These are phyloP conservation scores for Tephrocybe sp. DNA, from an alignment of 768 basidiomycete genomes.

Conservation along the genomic window DNA sequence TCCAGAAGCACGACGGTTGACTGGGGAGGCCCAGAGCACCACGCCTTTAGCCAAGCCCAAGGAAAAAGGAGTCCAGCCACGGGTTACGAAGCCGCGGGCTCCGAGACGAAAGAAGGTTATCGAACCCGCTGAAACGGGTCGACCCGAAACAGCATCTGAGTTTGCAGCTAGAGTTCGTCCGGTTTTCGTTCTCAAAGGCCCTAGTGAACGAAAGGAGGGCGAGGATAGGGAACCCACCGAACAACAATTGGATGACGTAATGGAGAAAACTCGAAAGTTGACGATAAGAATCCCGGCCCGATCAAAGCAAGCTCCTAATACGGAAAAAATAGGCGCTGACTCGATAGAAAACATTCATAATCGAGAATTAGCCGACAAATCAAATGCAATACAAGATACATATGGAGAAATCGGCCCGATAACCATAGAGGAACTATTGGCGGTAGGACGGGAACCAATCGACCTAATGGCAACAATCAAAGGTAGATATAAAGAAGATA, in stretches of 20 bases:
- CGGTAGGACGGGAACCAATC: background rate
- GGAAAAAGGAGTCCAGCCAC: too few species aligned
- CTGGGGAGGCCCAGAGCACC: too few species aligned
- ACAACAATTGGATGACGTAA: too few species aligned
- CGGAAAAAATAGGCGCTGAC: background rate
- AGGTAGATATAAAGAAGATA: constrained; percentile 5
- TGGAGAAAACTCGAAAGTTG: too few species aligned
- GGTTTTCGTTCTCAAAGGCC: constrained; percentile 11
- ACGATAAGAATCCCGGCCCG: too few species aligned
- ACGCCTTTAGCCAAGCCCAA: too few species aligned
- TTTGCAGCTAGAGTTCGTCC: constrained; percentile 1
- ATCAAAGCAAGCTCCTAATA: background rate
- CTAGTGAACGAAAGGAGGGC: too few species aligned
- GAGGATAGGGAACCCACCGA: constrained; percentile 2
- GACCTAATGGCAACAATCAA: constrained; percentile 6
- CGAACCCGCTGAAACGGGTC: background rate
- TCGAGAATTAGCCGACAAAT: background rate
- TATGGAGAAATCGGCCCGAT: background rate
- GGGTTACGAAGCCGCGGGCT: too few species aligned
- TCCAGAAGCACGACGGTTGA: too few species aligned
- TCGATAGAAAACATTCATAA: background rate
- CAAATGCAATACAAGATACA: background rate
- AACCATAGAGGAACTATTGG: background rate
- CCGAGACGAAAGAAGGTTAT: background rate
- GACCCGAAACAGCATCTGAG: constrained; percentile 6